A percentile compares a stretch with the other conserved stretches of the same genome.
Evolutionary conservation across 2,329 filamentous ascomycete species (phyloP).

Genomic region (Penicillium sclerotiorum): DNA sequence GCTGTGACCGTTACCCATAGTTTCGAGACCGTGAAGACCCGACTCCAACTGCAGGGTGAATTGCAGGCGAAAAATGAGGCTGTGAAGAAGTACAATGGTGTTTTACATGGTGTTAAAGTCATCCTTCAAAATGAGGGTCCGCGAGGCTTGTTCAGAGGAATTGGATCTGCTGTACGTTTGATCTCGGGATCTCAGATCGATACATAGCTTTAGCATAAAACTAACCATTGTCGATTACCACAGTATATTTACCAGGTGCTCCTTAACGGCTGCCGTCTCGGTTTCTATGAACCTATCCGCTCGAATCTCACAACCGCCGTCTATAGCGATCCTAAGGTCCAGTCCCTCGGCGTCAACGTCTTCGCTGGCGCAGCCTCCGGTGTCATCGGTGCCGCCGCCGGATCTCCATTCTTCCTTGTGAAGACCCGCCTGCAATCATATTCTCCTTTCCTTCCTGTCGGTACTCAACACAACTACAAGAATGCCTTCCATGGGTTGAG

Average conservation of each 20-base stretch:
- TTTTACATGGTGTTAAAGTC: conserved; percentile 85
- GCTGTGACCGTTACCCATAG: conserved; percentile 97
- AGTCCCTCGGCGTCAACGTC: conserved; percentile 90
- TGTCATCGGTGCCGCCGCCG: conserved; percentile 86
- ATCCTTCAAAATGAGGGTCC: conserved; percentile 90
- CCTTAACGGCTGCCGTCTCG: conserved; percentile 92
- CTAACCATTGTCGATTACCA: background rate
- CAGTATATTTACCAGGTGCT: conserved; percentile 92
- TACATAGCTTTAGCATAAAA: no score
- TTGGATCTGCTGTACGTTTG: conserved; percentile 72
- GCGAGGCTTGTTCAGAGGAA: conserved; percentile 80
- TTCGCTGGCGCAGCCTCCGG: conserved; percentile 87
- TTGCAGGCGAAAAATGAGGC: conserved; percentile 84
- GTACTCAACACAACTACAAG: conserved; percentile 92
- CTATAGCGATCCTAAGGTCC: conserved; percentile 71
- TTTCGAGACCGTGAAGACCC: conserved; percentile 98
- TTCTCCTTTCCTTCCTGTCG: conserved; percentile 88
- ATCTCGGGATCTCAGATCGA: background rate
- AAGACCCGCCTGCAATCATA: conserved; percentile 95
- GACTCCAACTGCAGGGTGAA: conserved; percentile 95
- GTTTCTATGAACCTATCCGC: conserved; percentile 96
- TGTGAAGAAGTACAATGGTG: conserved; percentile 85
- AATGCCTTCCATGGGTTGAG: conserved; percentile 81
- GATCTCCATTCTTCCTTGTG: conserved; percentile 95
- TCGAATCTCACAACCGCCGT: conserved; percentile 68